Percentiles rank a stretch among this genome's conserved stretches.
These are phyloP conservation scores for Dentipellis fragilis DNA, from an alignment of 768 basidiomycete species.

Conservation along the genomic window DNA sequence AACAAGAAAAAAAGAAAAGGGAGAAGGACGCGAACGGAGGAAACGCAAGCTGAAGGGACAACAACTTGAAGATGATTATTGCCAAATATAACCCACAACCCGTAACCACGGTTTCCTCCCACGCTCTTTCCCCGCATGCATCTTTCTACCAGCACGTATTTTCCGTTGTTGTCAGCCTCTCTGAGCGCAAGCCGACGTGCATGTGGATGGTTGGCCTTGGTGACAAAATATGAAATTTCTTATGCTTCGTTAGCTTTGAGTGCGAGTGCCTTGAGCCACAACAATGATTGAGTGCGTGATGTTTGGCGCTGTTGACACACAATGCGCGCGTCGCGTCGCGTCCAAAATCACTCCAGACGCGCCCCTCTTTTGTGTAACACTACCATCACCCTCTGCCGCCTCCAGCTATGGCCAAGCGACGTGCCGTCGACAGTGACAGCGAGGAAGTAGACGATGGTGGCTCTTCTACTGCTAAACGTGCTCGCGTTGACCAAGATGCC, in stretches of 20 bases:
- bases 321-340: conserved; percentile 1
- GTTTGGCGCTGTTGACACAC: background rate
- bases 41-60: background rate
- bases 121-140: background rate
- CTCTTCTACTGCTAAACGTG: conserved; percentile 7
- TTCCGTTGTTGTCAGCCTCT: background rate
- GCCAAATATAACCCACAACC: background rate
- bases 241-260: no score
- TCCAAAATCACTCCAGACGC: background rate
- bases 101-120: background rate
- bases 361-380: background rate
- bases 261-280: no score
- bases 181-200: no score
- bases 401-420: conserved; percentile 10
- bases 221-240: no score
- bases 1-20: background rate
- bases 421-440: conserved; percentile 11
- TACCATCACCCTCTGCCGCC: background rate
- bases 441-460: conserved; percentile 2
- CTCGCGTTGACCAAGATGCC: conserved; percentile 3
- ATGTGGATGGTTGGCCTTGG: no score
- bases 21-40: background rate
- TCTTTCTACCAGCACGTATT: background rate
- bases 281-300: background rate
- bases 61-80: background rate